Base-by-base conservation (phyloP, 1,284 basidiomycete genomes). In the Porogramme epimiltina region DNA sequence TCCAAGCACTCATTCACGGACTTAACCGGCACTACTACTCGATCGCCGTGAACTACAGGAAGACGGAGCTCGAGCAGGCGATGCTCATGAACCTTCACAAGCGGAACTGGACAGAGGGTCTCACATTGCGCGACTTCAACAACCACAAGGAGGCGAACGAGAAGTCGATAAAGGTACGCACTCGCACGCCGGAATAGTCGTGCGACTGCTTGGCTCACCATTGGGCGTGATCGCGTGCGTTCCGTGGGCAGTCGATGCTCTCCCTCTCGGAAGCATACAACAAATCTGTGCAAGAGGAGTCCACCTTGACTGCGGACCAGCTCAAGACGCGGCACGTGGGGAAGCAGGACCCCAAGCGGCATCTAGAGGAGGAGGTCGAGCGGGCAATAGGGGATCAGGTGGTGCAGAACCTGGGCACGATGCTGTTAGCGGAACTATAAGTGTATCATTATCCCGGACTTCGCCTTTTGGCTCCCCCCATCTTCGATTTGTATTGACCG, bases 71-170 rank as follows among this genome's bases (percentile, higher is more conserved):
- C 10, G 95, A 98, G 72, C 95, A 98, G 69, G 84, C 90, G n/a
- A 98, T 98, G 95, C 72, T 98, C 61, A 91, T 97, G 86, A 98
- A 98, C 70, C 74, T 98, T 64, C 95, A 98, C 77, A 98, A 97
- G 72, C 82, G 93, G 63, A 95, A 96, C 65, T 98, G 95, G 95
- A 98, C 95, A 8, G 94, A 98, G 70, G 95, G 95, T 3, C 76
- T 98, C 60, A 93, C 90, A 69, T 68, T 98, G 65, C 81, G 85
- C 50, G 93, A 98, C 72, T 97, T 97, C 73, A 83, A 90, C 71
- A 71, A 81, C 49, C 89, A 93, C 70, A 92, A 93, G 66, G 83
- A 91, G 70, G 76, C 75, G 28, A 97, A 97, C 66, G 93, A 97
- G 73, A 87, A 86, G 66, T 87, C 91, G 37, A 93, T 98, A 74